These are phyloP conservation scores for Tetradesmus obliquus DNA, from an alignment of 139 green algal species.

Conservation along the genomic window DNA sequence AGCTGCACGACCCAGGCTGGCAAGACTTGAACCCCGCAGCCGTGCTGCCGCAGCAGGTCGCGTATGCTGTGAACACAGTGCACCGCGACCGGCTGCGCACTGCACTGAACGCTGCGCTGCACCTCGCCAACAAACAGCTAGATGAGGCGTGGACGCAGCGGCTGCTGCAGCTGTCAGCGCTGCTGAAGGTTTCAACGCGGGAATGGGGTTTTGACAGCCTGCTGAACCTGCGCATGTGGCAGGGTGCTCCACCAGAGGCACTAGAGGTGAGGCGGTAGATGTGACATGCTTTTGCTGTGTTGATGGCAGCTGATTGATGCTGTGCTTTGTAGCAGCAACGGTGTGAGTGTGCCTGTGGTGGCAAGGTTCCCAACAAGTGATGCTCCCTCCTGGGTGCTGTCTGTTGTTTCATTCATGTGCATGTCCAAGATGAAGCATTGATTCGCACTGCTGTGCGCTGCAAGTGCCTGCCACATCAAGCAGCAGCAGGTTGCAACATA, in stretches of 20 bases:
- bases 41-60: slow-evolving; percentile 32
- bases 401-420: too few relatives aligned
- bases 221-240: not conserved
- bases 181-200: not conserved
- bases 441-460: too few relatives aligned
- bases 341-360: too few relatives aligned
- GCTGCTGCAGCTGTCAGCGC: not conserved
- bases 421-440: too few relatives aligned
- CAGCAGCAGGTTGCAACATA: too few relatives aligned
- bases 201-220: not conserved
- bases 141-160: slow-evolving; percentile 10
- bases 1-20: not conserved
- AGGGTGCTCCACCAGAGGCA: slow-evolving; percentile 15
- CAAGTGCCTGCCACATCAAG: too few relatives aligned
- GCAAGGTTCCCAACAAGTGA: too few relatives aligned
- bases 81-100: not conserved
- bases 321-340: not conserved
- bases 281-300: not conserved
- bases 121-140: not conserved
- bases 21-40: not conserved
- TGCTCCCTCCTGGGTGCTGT: too few relatives aligned
- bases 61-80: not conserved
- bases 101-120: slow-evolving; percentile 9
- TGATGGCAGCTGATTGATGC: too few relatives aligned
- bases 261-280: slow-evolving; percentile 15